phyloP scores from a whole-genome alignment of 768 basidiomycete genomes.

The Boletus vermiculosoides region DNA sequence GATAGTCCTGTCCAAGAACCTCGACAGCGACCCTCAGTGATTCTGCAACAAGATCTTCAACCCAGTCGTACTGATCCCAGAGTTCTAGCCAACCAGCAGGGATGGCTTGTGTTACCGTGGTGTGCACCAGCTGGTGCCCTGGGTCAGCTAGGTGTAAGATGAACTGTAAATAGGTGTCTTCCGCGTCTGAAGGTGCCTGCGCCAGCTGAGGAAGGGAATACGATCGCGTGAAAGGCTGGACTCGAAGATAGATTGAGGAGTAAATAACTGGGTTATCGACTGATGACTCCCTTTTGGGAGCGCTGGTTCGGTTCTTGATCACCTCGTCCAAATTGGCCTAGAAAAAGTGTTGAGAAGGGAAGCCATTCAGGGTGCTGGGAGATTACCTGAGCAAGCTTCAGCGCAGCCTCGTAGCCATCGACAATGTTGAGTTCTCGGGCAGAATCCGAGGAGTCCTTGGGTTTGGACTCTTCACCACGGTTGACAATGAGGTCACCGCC shows the following conservation, averaged over 20 bases:
- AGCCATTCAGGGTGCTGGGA: not conserved
- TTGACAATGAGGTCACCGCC: constrained; percentile 90
- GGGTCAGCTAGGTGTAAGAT: constrained; percentile 72
- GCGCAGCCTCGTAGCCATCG: constrained; percentile 79
- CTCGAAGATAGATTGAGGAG: constrained; percentile 88
- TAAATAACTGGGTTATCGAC: constrained; percentile 68
- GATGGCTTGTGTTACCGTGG: constrained; percentile 79
- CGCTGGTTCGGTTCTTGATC: constrained; percentile 58
- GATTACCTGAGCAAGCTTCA: constrained; percentile 79
- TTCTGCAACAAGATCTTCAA: constrained; percentile 92
- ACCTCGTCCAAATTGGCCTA: constrained; percentile 80
- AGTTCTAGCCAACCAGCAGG: constrained; percentile 84
- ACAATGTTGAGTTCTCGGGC: constrained; percentile 77
- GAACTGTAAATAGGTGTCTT: constrained; percentile 54
- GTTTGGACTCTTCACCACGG: constrained; percentile 72
- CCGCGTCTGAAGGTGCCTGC: constrained; percentile 22
- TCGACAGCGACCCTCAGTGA: constrained; percentile 81
- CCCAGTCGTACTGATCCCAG: constrained; percentile 94
- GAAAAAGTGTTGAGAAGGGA: constrained; percentile 3
- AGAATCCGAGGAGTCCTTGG: constrained; percentile 49
- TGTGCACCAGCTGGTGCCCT: constrained; percentile 69
- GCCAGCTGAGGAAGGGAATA: constrained; percentile 42
- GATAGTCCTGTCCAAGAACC: constrained; percentile 89
- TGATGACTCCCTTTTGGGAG: constrained; percentile 29
- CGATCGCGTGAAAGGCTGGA: constrained; percentile 79